Conservation (phyloP, 331 rosid genomes). For the Malus hybrid region DNA sequence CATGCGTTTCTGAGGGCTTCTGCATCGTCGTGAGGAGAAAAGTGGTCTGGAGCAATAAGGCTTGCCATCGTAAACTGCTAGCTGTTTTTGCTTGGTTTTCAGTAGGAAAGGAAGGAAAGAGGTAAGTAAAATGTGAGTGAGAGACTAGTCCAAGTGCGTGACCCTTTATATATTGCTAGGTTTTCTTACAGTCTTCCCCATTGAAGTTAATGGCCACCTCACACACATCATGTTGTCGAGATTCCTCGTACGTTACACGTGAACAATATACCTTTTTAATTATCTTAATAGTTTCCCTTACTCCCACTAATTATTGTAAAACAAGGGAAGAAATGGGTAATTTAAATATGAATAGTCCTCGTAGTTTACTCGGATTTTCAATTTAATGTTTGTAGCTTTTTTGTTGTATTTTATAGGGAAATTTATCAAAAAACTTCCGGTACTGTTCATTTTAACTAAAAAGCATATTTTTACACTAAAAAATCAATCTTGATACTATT, state of each 20-base stretch:
- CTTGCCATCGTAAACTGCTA: constrained; percentile 37
- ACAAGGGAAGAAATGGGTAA: no score
- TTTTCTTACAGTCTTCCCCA: neutral
- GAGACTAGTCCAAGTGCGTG: neutral
- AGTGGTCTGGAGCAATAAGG: constrained; percentile 20
- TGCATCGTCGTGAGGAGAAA: constrained; percentile 35
- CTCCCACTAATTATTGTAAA: neutral
- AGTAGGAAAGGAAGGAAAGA: neutral
- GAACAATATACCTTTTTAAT: neutral
- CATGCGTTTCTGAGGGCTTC: constrained; percentile 51
- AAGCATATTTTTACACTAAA: no score
- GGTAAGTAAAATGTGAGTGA: neutral
- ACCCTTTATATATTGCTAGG: neutral
- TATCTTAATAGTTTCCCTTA: neutral
- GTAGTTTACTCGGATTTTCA: no score
- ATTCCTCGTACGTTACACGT: constrained; percentile 12
- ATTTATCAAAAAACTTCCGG: no score
- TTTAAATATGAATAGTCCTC: no score
- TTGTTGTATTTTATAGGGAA: no score
- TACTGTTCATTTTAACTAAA: no score
- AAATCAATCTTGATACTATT: no score
- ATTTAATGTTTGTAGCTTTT: no score
- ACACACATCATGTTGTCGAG: neutral
- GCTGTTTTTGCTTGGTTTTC: neutral
- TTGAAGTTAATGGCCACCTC: constrained; percentile 31